A percentile compares a stretch with the other conserved stretches of the same genome.
These are phyloP conservation scores for Mitragyna speciosa DNA, from an alignment of 257 asterid species.

Conservation along the genomic window DNA sequence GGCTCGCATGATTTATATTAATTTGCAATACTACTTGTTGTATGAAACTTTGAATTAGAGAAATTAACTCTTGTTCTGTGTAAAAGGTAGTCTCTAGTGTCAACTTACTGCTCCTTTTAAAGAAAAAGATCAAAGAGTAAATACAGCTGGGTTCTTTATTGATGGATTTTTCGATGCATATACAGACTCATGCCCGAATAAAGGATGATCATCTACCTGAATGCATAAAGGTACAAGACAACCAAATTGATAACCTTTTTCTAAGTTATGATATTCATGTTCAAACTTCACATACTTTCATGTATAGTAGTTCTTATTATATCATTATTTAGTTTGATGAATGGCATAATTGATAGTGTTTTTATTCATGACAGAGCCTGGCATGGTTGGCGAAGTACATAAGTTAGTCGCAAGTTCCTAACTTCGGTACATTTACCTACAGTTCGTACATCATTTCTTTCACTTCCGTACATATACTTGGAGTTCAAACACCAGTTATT, in stretches of 20 bases:
- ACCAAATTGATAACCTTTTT: background rate
- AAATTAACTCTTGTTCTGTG: background rate
- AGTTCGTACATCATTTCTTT: conserved; percentile 4
- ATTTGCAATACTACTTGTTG: background rate
- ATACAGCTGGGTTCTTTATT: background rate
- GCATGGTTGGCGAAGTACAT: conserved; percentile 82
- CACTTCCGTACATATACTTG: background rate
- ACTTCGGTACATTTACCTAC: background rate
- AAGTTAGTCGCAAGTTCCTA: conserved; percentile 25
- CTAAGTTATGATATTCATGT: background rate
- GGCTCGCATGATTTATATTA: too few species aligned
- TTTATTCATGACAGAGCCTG: conserved; percentile 66
- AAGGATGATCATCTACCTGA: conserved; percentile 60
- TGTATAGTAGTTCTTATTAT: background rate
- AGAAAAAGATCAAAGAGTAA: background rate
- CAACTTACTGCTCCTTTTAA: background rate
- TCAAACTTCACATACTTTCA: background rate
- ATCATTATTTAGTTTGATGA: background rate
- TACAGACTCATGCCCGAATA: conserved; percentile 68
- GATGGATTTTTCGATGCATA: conserved; percentile 19
- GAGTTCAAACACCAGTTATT: conserved; percentile 7
- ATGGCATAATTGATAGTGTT: conserved; percentile 8
- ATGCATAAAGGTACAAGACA: conserved; percentile 74
- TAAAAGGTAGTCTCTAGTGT: background rate
- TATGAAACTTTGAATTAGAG: background rate